Evolutionary conservation across 176 grass and related monocot species (phyloP), one percentile per base, ranked within the genome.

Genomic region (Bromus sterilis): DNA sequence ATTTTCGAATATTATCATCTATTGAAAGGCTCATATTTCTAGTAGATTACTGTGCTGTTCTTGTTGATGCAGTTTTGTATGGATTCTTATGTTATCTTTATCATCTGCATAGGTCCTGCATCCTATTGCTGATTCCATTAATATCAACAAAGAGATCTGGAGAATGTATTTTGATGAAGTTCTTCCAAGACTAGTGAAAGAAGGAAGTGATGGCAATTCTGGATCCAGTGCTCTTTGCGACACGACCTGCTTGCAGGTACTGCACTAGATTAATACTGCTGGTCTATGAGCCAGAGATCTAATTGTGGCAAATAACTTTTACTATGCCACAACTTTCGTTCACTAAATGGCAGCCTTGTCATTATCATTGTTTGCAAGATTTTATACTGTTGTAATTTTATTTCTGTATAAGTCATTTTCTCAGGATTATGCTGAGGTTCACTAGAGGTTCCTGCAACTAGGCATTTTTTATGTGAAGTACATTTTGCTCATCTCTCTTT

Each of bases 91-190:
- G 49, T 69, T 73, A 21, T 42, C 42, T 51, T 74, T 79, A 21
- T 57, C 48, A 58, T 84, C 81, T 73, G n/a, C 60, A 21, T 70
- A 99, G 97, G 93, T 99, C 86, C 72, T 99, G 53, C 97, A 94
- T 83, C 83, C 85, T 12, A 46, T 84, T 90, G 91, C 97, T 83
- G 67, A 86, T 90, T 88, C 91, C 25, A 99, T 99, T 51, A 96
- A 96, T 81, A 96, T 99, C 79, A 99, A 99, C 79, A 85, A 87
- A 76, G 88, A 76, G 28, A 96, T 99, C 78, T 99, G 97, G 97
- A 82, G 85, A 28, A 88, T 96, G 91, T 99, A 99, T 75, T 99
- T 99, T 55, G 79, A 88, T 84, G 76, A 90, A 49, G 89, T 99
- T 80, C 81, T 99, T 83, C 97, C 97, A 80, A 89, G 70, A 84